Evolutionary conservation across 176 grass and related monocot genomes (phyloP).

Genomic region (Leersia perrieri): DNA sequence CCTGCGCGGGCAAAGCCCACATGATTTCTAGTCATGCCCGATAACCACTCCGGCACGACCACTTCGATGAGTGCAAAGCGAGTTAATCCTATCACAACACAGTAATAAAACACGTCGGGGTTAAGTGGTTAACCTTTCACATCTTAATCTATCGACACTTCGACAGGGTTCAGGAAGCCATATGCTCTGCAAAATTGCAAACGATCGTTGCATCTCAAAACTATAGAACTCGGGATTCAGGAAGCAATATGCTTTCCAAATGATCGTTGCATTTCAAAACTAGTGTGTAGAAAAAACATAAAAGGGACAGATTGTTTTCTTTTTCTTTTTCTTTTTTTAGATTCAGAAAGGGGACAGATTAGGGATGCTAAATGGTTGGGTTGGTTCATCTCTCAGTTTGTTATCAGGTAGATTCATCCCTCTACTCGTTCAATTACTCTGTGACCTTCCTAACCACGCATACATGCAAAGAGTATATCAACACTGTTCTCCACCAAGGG

Average conservation of each 20-base stretch:
- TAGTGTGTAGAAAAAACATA: not conserved
- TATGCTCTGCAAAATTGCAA: not conserved
- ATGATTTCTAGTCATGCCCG: conserved; percentile 97
- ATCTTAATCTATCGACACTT: not conserved
- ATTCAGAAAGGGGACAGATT: not conserved
- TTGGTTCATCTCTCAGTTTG: too few species aligned
- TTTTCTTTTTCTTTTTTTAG: too few species aligned
- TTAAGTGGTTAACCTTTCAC: too few species aligned
- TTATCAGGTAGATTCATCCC: too few species aligned
- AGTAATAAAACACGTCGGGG: too few species aligned
- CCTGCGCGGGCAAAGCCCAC: conserved; percentile 82
- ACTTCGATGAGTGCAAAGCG: not conserved
- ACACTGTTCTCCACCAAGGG: not conserved
- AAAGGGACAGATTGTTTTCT: not conserved
- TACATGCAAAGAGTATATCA: not conserved
- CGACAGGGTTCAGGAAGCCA: not conserved
- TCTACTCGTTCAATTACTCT: not conserved
- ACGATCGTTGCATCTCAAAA: not conserved
- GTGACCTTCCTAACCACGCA: not conserved
- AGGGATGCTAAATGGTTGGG: not conserved
- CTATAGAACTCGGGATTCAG: not conserved
- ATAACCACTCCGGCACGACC: conserved; percentile 95
- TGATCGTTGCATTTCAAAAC: not conserved
- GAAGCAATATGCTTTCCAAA: not conserved
- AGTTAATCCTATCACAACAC: too few species aligned